A percentile compares a stretch with the other conserved stretches of the same genome.
Conservation (phyloP, 1,284 basidiomycete species). For the Boletus sp. region DNA sequence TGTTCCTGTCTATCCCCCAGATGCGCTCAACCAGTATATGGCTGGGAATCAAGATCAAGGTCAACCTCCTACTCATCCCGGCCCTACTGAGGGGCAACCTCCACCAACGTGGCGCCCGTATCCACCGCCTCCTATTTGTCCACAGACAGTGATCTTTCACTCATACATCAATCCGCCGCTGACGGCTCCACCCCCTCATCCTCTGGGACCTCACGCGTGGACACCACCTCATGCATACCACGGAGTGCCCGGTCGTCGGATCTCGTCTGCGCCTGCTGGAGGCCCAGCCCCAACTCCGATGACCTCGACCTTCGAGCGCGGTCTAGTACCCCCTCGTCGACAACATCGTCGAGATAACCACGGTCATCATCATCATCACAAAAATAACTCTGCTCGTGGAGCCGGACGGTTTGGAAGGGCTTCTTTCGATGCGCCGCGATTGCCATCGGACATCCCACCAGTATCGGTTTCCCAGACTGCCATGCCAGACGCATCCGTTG, state of each 20-base stretch:
- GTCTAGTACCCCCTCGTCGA: slow-evolving; percentile 34
- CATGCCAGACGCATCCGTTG: slow-evolving; percentile 15
- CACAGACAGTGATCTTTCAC: slow-evolving; percentile 36
- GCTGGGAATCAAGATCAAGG: slow-evolving; percentile 36
- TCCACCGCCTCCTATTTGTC: slow-evolving; percentile 32
- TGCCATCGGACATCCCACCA: slow-evolving; percentile 21
- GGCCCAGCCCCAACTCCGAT: slow-evolving; percentile 17
- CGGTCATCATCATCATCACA: slow-evolving; percentile 33
- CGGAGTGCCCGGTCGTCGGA: slow-evolving; percentile 23
- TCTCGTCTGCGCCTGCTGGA: slow-evolving; percentile 23
- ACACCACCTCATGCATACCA: slow-evolving; percentile 33
- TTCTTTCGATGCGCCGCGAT: slow-evolving; percentile 25
- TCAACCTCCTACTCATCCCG: slow-evolving; percentile 21
- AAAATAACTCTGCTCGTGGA: slow-evolving; percentile 28
- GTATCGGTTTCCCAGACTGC: slow-evolving; percentile 13
- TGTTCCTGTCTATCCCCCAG: slow-evolving; percentile 70
- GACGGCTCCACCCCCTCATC: slow-evolving; percentile 20
- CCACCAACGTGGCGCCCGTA: slow-evolving; percentile 36
- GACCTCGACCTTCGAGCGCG: slow-evolving; percentile 32
- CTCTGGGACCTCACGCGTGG: slow-evolving; percentile 33
- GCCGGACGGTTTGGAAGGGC: slow-evolving; percentile 27
- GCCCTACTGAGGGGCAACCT: slow-evolving; percentile 29
- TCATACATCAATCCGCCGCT: slow-evolving; percentile 34
- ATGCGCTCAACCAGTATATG: slow-evolving; percentile 64
- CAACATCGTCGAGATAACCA: slow-evolving; percentile 39